Evolutionary conservation across 1,139 yeast genomes (phyloP), one percentile per base, ranked within the genome.

Genomic region (Kurtzmaniella quercitrusa): DNA sequence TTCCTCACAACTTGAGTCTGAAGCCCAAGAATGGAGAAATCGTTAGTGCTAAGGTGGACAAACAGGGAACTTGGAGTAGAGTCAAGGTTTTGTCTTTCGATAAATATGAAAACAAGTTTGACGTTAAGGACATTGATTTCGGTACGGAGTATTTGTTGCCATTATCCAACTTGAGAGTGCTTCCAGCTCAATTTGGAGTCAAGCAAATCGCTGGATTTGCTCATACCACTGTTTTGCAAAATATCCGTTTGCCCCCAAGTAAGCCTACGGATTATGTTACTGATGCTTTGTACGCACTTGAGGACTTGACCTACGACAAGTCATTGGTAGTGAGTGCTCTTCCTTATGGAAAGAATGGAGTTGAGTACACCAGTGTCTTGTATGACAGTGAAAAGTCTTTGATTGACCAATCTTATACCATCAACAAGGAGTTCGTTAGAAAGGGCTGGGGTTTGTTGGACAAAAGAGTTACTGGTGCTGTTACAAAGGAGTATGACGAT

Each of bases 391-490:
- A 78, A 39, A 70, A 75, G 49, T 79, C 86, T 21, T 55, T 72
- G 42, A 66, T 65, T 46, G 82, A 83, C 45, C 69, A 84, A 5
- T 62, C 69, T 14, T 83, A 80, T 60, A 78, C 88, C 34, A 71
- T 86, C 51, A 86, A 85, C 63, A 72, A 72, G 50, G 77, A 79
- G 43, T 61, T 86, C 52, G 80, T 85, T 22, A 63, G 69, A 47
- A 77, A 76, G 42, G 95, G 94, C 18, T 78, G 76, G 68, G 93
- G 80, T 2, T 69, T 82, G 43, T 84, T 84, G 36, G 77, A 76
- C 45, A 63, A 68, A 47, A 59, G 59, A 38, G 30, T 30, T 1
- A 59, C 65, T 14, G 72, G 69, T 32, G 61, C 61, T 3, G 54
- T 66, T 8, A 65, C 69, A 42, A 63, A 63, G 41, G 63, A 61